Evolutionary conservation across 108 stramenopile genomes (phyloP).

Genomic region (Fistulifera solaris): DNA sequence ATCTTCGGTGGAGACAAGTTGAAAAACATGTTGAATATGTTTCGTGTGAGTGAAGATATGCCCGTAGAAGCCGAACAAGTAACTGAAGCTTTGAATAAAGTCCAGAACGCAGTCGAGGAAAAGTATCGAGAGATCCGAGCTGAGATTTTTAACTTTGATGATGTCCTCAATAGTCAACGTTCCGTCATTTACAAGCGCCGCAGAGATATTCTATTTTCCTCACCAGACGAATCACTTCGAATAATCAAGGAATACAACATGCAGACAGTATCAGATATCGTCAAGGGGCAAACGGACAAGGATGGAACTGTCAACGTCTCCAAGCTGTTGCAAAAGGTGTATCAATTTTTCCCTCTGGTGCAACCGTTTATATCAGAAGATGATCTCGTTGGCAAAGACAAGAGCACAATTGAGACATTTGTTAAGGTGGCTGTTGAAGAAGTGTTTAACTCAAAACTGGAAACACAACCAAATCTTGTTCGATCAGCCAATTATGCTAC

Average conservation of each 20-base stretch:
- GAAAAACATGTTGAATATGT: slow-evolving; percentile 73
- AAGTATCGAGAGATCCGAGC: slow-evolving; percentile 80
- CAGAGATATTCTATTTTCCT: slow-evolving; percentile 41
- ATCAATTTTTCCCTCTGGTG: slow-evolving; percentile 77
- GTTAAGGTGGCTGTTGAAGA: slow-evolving; percentile 62
- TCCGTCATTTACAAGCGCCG: slow-evolving; percentile 62
- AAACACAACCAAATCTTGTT: slow-evolving; percentile 34
- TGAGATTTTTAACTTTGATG: slow-evolving; percentile 78
- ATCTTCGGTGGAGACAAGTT: slow-evolving; percentile 84
- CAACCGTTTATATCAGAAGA: slow-evolving; percentile 28
- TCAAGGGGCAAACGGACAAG: slow-evolving; percentile 59
- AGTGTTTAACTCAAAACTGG: slow-evolving; percentile 57
- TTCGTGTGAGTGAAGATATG: slow-evolving; percentile 87
- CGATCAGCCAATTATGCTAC: slow-evolving; percentile 83
- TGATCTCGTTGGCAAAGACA: slow-evolving; percentile 39
- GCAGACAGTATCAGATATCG: slow-evolving; percentile 60
- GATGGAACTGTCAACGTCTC: slow-evolving; percentile 47
- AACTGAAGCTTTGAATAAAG: slow-evolving; percentile 72
- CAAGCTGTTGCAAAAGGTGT: slow-evolving; percentile 69
- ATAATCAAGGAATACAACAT: slow-evolving; percentile 57
- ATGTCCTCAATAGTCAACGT: slow-evolving; percentile 74
- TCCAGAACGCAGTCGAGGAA: slow-evolving; percentile 78
- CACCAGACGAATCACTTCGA: slow-evolving; percentile 45
- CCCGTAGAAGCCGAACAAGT: slow-evolving; percentile 84
- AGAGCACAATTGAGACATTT: slow-evolving; percentile 36